phyloP scores from a whole-genome alignment of 352 stramenopile genomes.

The Phytophthora citrophthora region DNA sequence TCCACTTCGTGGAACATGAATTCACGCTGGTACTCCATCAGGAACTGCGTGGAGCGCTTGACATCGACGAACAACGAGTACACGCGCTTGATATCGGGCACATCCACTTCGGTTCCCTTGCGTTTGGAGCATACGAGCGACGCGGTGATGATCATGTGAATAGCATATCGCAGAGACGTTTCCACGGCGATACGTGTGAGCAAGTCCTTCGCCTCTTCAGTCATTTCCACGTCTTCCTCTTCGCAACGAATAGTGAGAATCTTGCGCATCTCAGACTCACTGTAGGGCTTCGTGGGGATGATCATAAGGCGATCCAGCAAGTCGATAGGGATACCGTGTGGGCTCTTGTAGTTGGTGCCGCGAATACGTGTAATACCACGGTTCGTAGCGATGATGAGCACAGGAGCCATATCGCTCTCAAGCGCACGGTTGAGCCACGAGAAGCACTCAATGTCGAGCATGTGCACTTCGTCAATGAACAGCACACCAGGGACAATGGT shows the following conservation, averaged over 20 bases:
- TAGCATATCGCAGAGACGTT: conserved; percentile 98
- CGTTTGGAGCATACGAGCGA: conserved; percentile 94
- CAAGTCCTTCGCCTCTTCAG: conserved; percentile 95
- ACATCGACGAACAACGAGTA: conserved; percentile 99
- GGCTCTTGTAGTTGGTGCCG: conserved; percentile 98
- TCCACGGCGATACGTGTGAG: conserved; percentile 98
- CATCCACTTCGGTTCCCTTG: conserved; percentile 91
- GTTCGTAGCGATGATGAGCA: conserved; percentile 99
- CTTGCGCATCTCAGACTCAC: conserved; percentile 94
- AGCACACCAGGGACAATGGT: conserved; percentile 98
- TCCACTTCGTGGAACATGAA: conserved; percentile 99
- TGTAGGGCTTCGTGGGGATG: conserved; percentile 97
- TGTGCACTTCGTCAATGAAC: conserved; percentile 99
- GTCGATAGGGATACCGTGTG: conserved; percentile 99
- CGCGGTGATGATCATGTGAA: conserved; percentile 99
- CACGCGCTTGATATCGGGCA: conserved; percentile 93
- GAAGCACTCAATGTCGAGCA: conserved; percentile 99
- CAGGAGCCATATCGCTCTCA: conserved; percentile 97
- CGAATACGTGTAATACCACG: conserved; percentile 98
- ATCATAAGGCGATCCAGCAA: conserved; percentile 99
- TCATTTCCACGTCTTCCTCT: conserved; percentile 99
- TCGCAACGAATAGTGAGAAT: conserved; percentile 98
- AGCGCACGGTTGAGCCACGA: conserved; percentile 99
- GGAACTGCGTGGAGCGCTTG: conserved; percentile 98
- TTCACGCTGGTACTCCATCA: conserved; percentile 99